A percentile compares a stretch with the other conserved stretches of the same genome.
Conservation (phyloP, 2,329 filamentous ascomycete genomes). For the Lojkania enalia region DNA sequence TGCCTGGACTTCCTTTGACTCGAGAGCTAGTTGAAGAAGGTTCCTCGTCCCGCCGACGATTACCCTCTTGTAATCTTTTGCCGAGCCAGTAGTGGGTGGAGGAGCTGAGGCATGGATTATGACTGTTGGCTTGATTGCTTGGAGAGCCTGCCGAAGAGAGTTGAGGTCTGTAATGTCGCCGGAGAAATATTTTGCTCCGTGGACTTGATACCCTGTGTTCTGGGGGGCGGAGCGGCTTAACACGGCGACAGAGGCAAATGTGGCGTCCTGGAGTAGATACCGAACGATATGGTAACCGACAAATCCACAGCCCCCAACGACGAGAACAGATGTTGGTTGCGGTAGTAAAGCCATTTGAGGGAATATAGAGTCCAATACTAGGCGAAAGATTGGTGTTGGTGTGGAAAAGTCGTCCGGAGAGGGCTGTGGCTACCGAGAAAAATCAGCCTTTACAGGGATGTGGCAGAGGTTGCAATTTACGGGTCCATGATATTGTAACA, state of each 20-base stretch:
- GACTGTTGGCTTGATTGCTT: slow-evolving; percentile 13
- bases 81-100: slow-evolving; percentile 15
- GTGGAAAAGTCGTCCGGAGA: too few species aligned
- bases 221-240: slow-evolving; percentile 16
- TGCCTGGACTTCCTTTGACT: slow-evolving; percentile 10
- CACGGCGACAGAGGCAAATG: slow-evolving; percentile 12
- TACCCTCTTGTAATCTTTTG: slow-evolving; percentile 14
- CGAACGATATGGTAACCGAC: slow-evolving; percentile 15
- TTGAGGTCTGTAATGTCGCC: slow-evolving; percentile 14
- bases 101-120: slow-evolving; percentile 19
- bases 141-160: slow-evolving; percentile 5
- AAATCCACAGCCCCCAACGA: slow-evolving; percentile 18
- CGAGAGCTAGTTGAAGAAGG: slow-evolving; percentile 11
- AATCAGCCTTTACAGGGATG: too few species aligned
- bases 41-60: slow-evolving; percentile 13
- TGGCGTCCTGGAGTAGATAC: slow-evolving; percentile 9
- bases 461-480: too few species aligned
- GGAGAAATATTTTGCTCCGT: slow-evolving; percentile 13
- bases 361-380: too few species aligned
- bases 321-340: slow-evolving; percentile 14
- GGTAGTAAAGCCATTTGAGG: too few species aligned
- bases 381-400: too few species aligned
- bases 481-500: too few species aligned
- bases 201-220: slow-evolving; percentile 10
- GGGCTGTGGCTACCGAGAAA: too few species aligned